Conservation (phyloP, 805 yeast genomes). For the Komagataella pastoris region DNA sequence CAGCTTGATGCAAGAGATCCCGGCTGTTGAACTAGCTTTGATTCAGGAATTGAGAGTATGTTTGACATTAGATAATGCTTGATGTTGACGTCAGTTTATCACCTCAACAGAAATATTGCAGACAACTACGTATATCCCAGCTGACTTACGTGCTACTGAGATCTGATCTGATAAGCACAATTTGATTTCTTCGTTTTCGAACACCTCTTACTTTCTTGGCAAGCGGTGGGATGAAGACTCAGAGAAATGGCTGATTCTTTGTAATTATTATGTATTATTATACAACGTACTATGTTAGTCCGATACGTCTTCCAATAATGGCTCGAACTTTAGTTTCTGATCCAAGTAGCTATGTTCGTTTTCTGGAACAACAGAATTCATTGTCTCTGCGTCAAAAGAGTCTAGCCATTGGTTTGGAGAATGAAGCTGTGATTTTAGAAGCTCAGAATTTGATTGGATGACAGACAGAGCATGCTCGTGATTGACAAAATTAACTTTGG, state of each 20-base stretch:
- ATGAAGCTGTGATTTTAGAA: not conserved
- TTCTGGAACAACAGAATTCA: not conserved
- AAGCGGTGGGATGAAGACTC: not conserved
- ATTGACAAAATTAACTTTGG: conserved; percentile 24
- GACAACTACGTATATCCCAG: no score
- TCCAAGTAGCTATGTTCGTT: not conserved
- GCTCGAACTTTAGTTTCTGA: not conserved
- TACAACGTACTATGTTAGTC: not conserved
- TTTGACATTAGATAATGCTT: no score
- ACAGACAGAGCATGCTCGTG: conserved; percentile 2
- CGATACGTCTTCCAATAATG: not conserved
- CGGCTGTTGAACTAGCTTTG: no score
- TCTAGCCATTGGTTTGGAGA: not conserved
- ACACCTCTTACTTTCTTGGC: no score
- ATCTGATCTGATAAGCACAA: no score
- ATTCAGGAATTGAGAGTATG: no score
- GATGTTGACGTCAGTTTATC: no score
- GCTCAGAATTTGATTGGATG: not conserved
- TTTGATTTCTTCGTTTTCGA: no score
- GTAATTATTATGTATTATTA: not conserved
- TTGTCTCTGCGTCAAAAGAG: not conserved
- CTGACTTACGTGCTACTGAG: no score
- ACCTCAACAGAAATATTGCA: no score
- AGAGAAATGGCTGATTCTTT: not conserved
- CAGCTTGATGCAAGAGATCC: no score